A percentile compares a stretch with the other conserved stretches of the same genome.
phyloP scores from a whole-genome alignment of 1,139 yeast genomes.

The Pichia sp. region DNA sequence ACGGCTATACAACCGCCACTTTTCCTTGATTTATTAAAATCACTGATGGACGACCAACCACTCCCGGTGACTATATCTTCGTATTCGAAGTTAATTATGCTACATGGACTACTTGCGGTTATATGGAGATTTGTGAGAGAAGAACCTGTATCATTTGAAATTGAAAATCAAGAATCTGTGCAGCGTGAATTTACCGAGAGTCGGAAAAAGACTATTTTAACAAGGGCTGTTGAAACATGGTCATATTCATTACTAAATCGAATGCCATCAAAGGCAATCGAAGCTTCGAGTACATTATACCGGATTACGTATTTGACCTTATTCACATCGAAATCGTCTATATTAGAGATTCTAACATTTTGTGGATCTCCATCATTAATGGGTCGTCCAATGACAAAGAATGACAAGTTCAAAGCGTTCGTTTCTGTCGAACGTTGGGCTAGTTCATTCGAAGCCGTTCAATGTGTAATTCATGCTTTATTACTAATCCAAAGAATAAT shows the following conservation, averaged over 20 bases:
- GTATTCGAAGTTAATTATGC: background rate
- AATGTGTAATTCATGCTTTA: background rate
- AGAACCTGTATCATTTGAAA: background rate
- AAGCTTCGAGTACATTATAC: background rate
- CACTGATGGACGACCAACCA: background rate
- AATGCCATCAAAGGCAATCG: background rate
- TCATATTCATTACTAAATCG: background rate
- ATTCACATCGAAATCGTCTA: background rate
- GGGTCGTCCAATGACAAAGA: background rate
- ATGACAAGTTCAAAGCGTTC: background rate
- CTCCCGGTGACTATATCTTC: background rate
- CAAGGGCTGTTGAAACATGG: background rate
- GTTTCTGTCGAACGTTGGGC: background rate
- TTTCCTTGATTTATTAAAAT: background rate
- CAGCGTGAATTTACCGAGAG: background rate
- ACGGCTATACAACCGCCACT: background rate
- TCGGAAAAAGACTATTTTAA: background rate
- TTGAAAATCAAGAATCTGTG: background rate
- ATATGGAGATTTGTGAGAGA: background rate
- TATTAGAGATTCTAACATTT: background rate
- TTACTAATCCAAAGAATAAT: background rate
- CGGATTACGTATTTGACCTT: background rate
- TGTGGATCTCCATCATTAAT: background rate
- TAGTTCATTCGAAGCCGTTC: background rate
- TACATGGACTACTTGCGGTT: background rate